Percentiles rank a stretch among this genome's conserved stretches.
These are phyloP conservation scores for Colletotrichum simmondsii DNA, from an alignment of 2,329 filamentous ascomycete genomes.

Conservation along the genomic window DNA sequence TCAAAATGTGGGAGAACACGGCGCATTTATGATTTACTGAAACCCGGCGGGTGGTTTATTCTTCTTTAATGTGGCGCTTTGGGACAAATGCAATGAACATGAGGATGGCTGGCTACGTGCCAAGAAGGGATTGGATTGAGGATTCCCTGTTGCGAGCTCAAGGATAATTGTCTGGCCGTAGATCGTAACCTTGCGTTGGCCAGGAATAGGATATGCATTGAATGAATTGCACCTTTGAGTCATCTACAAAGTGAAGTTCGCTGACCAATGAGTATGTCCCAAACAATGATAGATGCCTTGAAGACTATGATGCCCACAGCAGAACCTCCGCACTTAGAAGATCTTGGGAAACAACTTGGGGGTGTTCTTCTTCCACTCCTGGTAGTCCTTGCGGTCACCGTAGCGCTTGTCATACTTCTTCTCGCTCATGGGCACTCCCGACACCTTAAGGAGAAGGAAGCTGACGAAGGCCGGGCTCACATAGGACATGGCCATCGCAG, in stretches of 20 bases:
- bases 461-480: conserved; percentile 73
- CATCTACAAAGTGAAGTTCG: background rate
- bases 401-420: conserved; percentile 75
- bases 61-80: conserved; percentile 35
- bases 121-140: background rate
- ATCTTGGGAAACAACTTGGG: conserved; percentile 73
- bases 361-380: conserved; percentile 74
- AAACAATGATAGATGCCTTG: background rate
- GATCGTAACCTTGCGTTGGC: background rate
- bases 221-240: background rate
- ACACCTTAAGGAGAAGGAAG: conserved; percentile 71
- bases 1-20: background rate
- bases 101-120: background rate
- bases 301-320: no score
- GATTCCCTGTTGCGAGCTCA: background rate
- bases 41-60: conserved; percentile 37
- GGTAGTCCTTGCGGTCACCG: conserved; percentile 72
- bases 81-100: background rate
- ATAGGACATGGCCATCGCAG: conserved; percentile 57
- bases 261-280: background rate
- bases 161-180: background rate
- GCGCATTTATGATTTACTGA: conserved; percentile 10
- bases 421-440: conserved; percentile 74
- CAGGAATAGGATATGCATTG: background rate
- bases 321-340: conserved; percentile 42